Conservation (phyloP, 2,329 filamentous ascomycete species). For the Diaporthe helianthi region DNA sequence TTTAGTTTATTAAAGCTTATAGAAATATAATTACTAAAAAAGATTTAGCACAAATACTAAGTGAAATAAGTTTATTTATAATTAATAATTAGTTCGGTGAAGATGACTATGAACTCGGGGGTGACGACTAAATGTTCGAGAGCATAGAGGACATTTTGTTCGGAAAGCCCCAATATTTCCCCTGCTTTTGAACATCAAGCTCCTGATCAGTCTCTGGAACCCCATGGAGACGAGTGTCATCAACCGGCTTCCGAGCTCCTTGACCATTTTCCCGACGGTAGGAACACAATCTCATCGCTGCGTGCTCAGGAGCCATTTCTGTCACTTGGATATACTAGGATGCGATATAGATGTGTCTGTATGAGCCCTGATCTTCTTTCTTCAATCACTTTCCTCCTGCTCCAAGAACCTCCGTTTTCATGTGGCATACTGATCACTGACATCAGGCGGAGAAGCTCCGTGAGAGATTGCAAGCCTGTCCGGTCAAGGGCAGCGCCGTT, state of each 20-base stretch:
- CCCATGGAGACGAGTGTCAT: neutral
- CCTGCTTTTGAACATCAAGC: slow-evolving; percentile 5
- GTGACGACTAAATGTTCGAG: neutral
- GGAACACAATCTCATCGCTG: neutral
- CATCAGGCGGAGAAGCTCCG: slow-evolving; percentile 38
- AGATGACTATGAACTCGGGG: neutral
- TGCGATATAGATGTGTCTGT: slow-evolving; percentile 28
- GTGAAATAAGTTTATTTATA: too few relatives aligned
- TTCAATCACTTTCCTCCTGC: too few relatives aligned
- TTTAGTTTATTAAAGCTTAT: too few relatives aligned
- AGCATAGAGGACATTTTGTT: slow-evolving; percentile 3
- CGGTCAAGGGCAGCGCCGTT: slow-evolving; percentile 36
- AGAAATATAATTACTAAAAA: too few relatives aligned
- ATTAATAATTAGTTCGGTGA: neutral
- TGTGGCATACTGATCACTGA: too few relatives aligned
- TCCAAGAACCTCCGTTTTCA: too few relatives aligned
- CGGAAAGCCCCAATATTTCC: neutral
- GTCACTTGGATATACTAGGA: neutral
- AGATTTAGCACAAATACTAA: too few relatives aligned
- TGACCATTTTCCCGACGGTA: neutral
- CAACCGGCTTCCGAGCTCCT: neutral
- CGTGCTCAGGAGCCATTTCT: too few relatives aligned
- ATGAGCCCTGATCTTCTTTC: too few relatives aligned
- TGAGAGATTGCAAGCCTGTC: slow-evolving; percentile 37
- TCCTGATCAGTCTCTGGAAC: neutral